Evolutionary conservation across 2,329 filamentous ascomycete species (phyloP).

Genomic region (Orbilia blumenaviensis): DNA sequence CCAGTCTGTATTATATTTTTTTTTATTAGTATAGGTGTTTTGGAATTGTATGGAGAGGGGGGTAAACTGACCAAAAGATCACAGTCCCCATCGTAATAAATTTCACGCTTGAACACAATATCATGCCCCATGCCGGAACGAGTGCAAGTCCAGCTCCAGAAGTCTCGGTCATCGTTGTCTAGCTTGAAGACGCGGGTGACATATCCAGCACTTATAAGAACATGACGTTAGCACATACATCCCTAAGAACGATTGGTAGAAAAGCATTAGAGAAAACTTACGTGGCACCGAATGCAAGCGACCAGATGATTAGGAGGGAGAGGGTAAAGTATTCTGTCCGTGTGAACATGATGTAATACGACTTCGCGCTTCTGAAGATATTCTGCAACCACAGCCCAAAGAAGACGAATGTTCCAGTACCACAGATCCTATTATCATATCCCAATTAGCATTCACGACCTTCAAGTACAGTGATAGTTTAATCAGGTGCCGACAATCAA

Average conservation of each 20-base stretch:
- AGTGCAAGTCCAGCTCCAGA: conserved; percentile 52
- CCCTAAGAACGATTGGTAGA: background rate
- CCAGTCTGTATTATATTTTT: conserved; percentile 24
- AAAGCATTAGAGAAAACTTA: conserved; percentile 22
- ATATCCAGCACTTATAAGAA: conserved; percentile 38
- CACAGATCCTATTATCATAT: conserved; percentile 38
- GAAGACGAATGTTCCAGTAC: conserved; percentile 46
- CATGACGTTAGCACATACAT: conserved; percentile 3
- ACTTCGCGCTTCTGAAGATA: conserved; percentile 48
- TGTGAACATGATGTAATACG: conserved; percentile 52
- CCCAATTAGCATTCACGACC: conserved; percentile 25
- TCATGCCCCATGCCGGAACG: conserved; percentile 46
- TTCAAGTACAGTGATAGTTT: background rate
- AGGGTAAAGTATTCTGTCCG: conserved; percentile 48
- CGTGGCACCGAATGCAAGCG: conserved; percentile 49
- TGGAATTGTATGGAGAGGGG: background rate
- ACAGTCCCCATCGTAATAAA: conserved; percentile 53
- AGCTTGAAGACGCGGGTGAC: conserved; percentile 48
- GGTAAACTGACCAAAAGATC: conserved; percentile 42
- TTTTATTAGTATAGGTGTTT: background rate
- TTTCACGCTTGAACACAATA: conserved; percentile 51
- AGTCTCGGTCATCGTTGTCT: conserved; percentile 51
- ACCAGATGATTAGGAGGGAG: conserved; percentile 24
- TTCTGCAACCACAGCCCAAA: conserved; percentile 53
- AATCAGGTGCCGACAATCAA: background rate